Base-by-base conservation (phyloP, 2,329 filamentous ascomycete genomes). In the Neofusicoccum sp. region DNA sequence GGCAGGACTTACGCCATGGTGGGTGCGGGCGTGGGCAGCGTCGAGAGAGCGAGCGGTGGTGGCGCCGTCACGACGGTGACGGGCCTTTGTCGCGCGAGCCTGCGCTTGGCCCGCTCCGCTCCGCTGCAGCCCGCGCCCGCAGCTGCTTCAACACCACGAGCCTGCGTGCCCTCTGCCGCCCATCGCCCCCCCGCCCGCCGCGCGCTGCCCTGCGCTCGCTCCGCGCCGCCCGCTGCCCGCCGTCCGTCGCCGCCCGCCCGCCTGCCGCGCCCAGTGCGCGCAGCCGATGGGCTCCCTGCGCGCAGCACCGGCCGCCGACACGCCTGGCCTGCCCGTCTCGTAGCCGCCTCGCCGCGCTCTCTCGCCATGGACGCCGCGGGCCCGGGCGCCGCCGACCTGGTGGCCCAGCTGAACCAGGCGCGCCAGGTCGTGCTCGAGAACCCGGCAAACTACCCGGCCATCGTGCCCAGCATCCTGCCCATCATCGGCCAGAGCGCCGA, bases 381-480 rank as follows among this genome's bases (percentile, higher is more conserved):
- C n/a, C n/a, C n/a, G n/a, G n/a, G n/a, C n/a, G n/a, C n/a, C n/a
- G 14, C 49, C 49, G 31, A 69, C 54, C 67, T 68, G 38, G 67
- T 98, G 70, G 85, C 86, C 68, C 93, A 97, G 80, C 88, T 99
- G 68, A 88, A 96, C 74, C 88, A 90, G 69, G 95, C 95, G 65
- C 91, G 95, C 71, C 90, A 90, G 73, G 88, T 98, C 64, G 93
- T 96, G 58, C 84, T 98, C 62, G 86, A 85, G 67, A 93, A 98
- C 76, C 84, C 93, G 65, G 87, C 86, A 71, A 91, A 96, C 78
- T 99, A 98, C 75, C 87, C 89, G 54, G 91, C 90, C 75, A 93
- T 99, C 72, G 88, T 99, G 64, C 90, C 91, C 71, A 92, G 91
- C 49, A 91, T 98, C 64, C 80, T 98, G n/a, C 92, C 93, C 60